Evolutionary conservation across 2,329 filamentous ascomycete species (phyloP), one percentile per base, ranked within the genome.

Genomic region (Lizonia empirigonia): DNA sequence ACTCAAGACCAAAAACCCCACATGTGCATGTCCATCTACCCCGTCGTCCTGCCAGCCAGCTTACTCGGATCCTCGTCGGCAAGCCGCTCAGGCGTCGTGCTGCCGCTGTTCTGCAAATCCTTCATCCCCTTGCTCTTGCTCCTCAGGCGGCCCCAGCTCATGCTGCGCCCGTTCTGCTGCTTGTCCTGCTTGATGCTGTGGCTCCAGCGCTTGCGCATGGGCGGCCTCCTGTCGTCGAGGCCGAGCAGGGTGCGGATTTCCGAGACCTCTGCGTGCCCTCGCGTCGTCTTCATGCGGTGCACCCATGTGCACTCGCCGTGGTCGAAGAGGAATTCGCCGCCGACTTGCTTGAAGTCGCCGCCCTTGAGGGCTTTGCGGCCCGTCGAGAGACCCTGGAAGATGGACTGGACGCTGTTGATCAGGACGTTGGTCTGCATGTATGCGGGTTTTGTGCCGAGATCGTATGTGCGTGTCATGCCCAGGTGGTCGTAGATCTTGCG

Each of bases 291-390:
- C 90, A 95, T 95, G 22, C 89, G 80, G 74, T 93, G 89, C 63
- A 87, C 91, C 90, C 90, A 95, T 1, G 83, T 85, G 22, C 90
- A 81, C 46, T 76, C 77, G 74, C 88, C 88, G 64, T 82, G 77
- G 64, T 89, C 86, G 58, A 91, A 91, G n/a, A 92, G 69, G 55
- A 91, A 90, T 74, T 92, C 89, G 9, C 89, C 89, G 19, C 89
- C 88, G 2, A 89, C 85, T 73, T 91, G 87, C 44, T 80, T 77
- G 65, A 82, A 78, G 65, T 89, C 82, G 3, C 89, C 88, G 16
- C 82, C 83, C 68, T 85, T 85, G 53, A 83, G 75, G 5, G 80
- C 83, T 39, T 87, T 85, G 7, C 69, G 76, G 13, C 79, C 79
- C 1, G 86, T 73, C 52, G 85, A 82, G 24, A 92, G 67, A 0